phyloP scores from a whole-genome alignment of 2,329 filamentous ascomycete genomes.

The Ustilaginoidea virens region DNA sequence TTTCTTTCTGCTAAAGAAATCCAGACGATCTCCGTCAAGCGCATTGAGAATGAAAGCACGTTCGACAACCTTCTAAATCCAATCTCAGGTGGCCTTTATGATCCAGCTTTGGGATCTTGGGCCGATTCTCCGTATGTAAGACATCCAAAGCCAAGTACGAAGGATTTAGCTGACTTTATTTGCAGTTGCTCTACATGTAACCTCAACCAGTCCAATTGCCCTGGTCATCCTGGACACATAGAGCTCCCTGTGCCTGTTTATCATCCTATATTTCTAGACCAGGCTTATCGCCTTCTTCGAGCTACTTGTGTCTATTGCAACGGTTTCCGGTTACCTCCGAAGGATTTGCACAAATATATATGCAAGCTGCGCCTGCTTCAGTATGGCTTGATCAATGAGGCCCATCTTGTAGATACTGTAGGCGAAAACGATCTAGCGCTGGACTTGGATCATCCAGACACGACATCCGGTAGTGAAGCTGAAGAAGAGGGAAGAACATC shows the following conservation, averaged over 20 bases:
- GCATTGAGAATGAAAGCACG: conserved; percentile 85
- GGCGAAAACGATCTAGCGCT: conserved; percentile 27
- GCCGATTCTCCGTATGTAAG: conserved; percentile 59
- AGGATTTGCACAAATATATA: conserved; percentile 60
- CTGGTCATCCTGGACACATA: conserved; percentile 89
- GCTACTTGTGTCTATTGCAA: conserved; percentile 87
- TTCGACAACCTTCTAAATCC: conserved; percentile 87
- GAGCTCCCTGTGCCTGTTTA: conserved; percentile 88
- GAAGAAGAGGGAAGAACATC: conserved; percentile 44
- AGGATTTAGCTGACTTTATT: neutral
- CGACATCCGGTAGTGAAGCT: conserved; percentile 39
- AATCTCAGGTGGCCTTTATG: conserved; percentile 80
- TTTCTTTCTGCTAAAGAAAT: conserved; percentile 76
- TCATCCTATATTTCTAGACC: conserved; percentile 93
- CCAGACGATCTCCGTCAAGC: conserved; percentile 77
- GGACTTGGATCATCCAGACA: conserved; percentile 16
- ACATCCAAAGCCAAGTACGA: no score
- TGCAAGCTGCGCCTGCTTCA: conserved; percentile 80
- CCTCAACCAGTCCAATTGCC: conserved; percentile 64
- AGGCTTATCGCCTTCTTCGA: conserved; percentile 69
- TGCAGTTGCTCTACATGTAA: conserved; percentile 83
- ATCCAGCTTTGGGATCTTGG: conserved; percentile 81
- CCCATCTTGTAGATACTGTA: conserved; percentile 38
- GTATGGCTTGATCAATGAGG: conserved; percentile 63
- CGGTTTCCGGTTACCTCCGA: conserved; percentile 63